Base-by-base conservation (phyloP, 768 basidiomycete genomes). In the Coprinopsis sp. region DNA sequence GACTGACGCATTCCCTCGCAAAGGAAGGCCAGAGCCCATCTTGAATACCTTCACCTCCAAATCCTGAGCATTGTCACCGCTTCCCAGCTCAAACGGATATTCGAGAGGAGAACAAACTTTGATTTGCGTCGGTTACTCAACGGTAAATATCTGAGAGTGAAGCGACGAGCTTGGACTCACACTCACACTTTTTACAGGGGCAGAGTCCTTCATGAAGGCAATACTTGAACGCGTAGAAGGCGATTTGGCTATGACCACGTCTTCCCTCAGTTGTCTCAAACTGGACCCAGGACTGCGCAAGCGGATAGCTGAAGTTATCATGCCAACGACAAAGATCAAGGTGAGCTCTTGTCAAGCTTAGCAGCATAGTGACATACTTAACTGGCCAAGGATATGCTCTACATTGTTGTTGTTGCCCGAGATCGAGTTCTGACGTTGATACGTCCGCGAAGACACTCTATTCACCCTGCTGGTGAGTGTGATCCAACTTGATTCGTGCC, bases 1-100 rank as follows among this genome's bases (percentile, higher is more conserved):
- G 44, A 46, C 43, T 37, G 40, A 43, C 51, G 56, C 57, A 70
- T 58, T 67, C 57, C 49, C 63, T 72, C 61, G 68, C 73, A 69
- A 84, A 82, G 78, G 46, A 82, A 98, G 95, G 85, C 87, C 54
- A 79, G 95, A 46, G 78, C 82, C 18, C 96, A 98, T 70, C 78
- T 99, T 50, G 95, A 98, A 64, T 96, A 96, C 65, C 71, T 98
- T 6, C 88, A 99, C 62, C 72, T 97, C 2, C 94, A 96, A 65
- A 89, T 98, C 46, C 65, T 97, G 23, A 93, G 90, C 54, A 82
- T 96, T 28, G 83, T 96, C 37, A 90, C 93, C 2, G 86, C 82
- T 2, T 72, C 83, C 3, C 93, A 97, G 62, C 72, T 99, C 2
- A 78, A 81, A 24, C 74, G 81, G 25, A 87, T 95, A 56, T 98